Evolutionary conservation across 1,139 yeast genomes (phyloP).

Genomic region (Pichia cactophila): DNA sequence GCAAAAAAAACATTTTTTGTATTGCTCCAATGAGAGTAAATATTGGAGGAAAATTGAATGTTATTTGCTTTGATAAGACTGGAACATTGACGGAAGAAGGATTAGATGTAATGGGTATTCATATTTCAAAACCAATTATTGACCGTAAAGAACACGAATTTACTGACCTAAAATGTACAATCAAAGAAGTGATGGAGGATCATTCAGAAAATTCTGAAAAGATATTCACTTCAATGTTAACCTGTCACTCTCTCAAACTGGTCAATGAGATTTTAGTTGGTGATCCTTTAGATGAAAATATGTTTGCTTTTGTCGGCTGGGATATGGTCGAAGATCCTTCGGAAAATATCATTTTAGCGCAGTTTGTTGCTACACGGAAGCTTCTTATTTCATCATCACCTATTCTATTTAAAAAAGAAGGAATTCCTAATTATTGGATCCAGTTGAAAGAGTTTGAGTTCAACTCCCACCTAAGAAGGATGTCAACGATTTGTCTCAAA

Average conservation of each 20-base stretch:
- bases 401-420: conserved; percentile 34
- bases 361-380: conserved; percentile 24
- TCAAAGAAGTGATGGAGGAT: conserved; percentile 27
- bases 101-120: conserved; percentile 83
- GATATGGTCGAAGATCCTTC: conserved; percentile 56
- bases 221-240: conserved; percentile 51
- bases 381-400: conserved; percentile 41
- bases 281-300: conserved; percentile 86
- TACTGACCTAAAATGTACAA: conserved; percentile 36
- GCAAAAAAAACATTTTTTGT: conserved; percentile 66
- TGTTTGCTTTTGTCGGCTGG: conserved; percentile 89
- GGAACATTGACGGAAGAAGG: conserved; percentile 98
- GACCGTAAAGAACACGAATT: conserved; percentile 49
- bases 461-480: conserved; percentile 74
- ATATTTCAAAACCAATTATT: conserved; percentile 45
- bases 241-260: conserved; percentile 80
- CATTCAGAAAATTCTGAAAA: conserved; percentile 12
- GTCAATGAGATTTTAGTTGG: conserved; percentile 81
- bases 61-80: conserved; percentile 90
- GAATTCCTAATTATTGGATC: conserved; percentile 22
- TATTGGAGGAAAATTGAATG: conserved; percentile 88
- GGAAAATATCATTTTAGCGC: conserved; percentile 28
- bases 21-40: conserved; percentile 91
- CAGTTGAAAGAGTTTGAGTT: conserved; percentile 76
- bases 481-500: conserved; percentile 67